phyloP scores from a whole-genome alignment of 1,284 basidiomycete species.

The Irpex rosettiformis region DNA sequence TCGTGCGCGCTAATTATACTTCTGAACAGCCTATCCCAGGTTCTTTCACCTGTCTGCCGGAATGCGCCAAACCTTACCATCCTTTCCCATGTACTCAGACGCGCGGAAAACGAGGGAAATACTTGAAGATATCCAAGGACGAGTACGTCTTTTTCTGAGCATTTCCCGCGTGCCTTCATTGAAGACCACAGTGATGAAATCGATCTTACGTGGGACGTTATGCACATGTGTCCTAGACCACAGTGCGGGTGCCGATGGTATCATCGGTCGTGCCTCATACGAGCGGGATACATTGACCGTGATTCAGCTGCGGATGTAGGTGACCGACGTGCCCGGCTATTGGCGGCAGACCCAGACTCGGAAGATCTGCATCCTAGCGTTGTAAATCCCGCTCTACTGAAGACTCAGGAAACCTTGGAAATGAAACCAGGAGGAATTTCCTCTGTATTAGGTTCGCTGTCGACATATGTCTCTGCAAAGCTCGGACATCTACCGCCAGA shows the following conservation, averaged over 20 bases:
- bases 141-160: neutral
- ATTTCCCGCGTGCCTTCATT: neutral
- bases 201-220: constrained; percentile 7
- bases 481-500: neutral
- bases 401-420: neutral
- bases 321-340: constrained; percentile 19
- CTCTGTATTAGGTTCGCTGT: neutral
- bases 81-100: constrained; percentile 18
- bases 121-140: neutral
- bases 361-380: constrained; percentile 10
- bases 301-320: constrained; percentile 2
- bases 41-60: constrained; percentile 13
- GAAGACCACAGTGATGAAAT: neutral
- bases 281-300: constrained; percentile 7
- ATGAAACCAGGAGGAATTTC: neutral
- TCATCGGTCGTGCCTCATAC: constrained; percentile 20
- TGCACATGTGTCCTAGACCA: constrained; percentile 26
- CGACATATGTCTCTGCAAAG: neutral
- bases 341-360: constrained; percentile 21
- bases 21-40: neutral
- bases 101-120: neutral
- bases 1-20: neutral
- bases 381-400: neutral
- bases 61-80: constrained; percentile 18
- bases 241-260: constrained; percentile 23